These are phyloP conservation scores for Phaffomyces opuntiae DNA, from an alignment of 805 yeast genomes.

Conservation along the genomic window DNA sequence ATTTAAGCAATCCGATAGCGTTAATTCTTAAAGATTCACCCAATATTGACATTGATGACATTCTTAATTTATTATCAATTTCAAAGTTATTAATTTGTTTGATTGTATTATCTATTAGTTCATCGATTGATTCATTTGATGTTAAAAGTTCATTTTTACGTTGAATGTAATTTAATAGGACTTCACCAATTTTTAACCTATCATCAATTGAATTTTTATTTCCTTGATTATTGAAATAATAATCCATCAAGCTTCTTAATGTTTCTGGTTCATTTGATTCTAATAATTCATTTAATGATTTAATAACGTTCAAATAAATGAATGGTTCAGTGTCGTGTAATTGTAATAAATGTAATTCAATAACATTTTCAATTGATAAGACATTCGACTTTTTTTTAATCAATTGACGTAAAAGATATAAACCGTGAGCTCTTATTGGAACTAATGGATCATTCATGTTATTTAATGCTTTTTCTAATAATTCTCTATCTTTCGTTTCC, in stretches of 20 bases:
- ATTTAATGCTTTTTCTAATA: slow-evolving; percentile 52
- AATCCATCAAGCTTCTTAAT: slow-evolving; percentile 29
- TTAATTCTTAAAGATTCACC: slow-evolving; percentile 60
- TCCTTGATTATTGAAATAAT: slow-evolving; percentile 25
- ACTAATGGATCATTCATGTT: slow-evolving; percentile 70
- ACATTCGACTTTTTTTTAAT: slow-evolving; percentile 43
- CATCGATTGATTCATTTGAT: slow-evolving; percentile 33
- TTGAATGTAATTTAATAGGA: slow-evolving; percentile 49
- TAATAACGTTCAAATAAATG: slow-evolving; percentile 77
- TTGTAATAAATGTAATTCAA: slow-evolving; percentile 56
- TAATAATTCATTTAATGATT: slow-evolving; percentile 62
- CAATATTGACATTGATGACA: slow-evolving; percentile 84
- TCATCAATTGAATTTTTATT: slow-evolving; percentile 44
- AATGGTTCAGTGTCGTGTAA: slow-evolving; percentile 79
- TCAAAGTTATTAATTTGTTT: slow-evolving; percentile 29
- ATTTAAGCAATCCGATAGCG: slow-evolving; percentile 43
- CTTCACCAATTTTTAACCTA: slow-evolving; percentile 78
- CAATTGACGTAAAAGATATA: slow-evolving; percentile 54
- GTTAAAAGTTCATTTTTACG: slow-evolving; percentile 29
- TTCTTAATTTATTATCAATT: slow-evolving; percentile 56
- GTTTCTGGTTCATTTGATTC: slow-evolving; percentile 34
- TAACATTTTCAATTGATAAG: slow-evolving; percentile 44
- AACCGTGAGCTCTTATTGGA: slow-evolving; percentile 84
- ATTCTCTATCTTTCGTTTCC: slow-evolving; percentile 27
- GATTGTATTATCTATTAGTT: slow-evolving; percentile 39